Evolutionary conservation across 805 yeast species (phyloP).

Genomic region (Nakazawaea sp.): DNA sequence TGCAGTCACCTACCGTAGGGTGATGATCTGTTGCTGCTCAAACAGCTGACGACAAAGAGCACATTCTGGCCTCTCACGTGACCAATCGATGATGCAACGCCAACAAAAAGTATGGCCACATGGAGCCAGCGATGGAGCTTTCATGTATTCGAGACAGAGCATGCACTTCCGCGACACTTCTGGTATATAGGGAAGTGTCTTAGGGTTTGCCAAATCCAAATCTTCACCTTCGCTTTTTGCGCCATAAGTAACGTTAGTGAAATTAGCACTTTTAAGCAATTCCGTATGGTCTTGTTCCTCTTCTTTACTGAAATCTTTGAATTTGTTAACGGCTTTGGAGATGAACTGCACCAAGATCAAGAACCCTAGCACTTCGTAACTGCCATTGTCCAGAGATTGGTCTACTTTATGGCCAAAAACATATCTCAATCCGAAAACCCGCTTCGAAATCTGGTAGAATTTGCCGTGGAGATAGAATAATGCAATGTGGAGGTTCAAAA

Average conservation of each 20-base stretch:
- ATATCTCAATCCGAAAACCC: constrained; percentile 76
- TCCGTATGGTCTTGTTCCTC: constrained; percentile 11
- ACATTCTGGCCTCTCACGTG: constrained; percentile 80
- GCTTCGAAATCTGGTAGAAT: constrained; percentile 70
- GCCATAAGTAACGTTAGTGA: neutral
- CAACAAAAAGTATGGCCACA: constrained; percentile 96
- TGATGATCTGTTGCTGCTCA: constrained; percentile 54
- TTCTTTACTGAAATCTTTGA: constrained; percentile 18
- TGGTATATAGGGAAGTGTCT: constrained; percentile 59
- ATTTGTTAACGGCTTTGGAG: constrained; percentile 33
- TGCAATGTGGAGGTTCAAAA: constrained; percentile 70
- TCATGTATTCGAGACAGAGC: constrained; percentile 76
- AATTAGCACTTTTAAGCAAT: constrained; percentile 3
- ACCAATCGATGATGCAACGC: constrained; percentile 87
- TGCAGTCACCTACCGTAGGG: no score
- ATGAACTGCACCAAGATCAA: constrained; percentile 47
- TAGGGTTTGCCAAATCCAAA: constrained; percentile 52
- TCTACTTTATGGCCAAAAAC: constrained; percentile 60
- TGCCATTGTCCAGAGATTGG: constrained; percentile 36
- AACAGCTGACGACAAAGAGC: constrained; percentile 81
- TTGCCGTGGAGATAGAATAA: constrained; percentile 77
- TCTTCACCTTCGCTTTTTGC: constrained; percentile 12
- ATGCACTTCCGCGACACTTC: constrained; percentile 70
- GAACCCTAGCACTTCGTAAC: constrained; percentile 72
- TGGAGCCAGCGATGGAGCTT: constrained; percentile 73